These are phyloP conservation scores for Hymenoscyphus albidus DNA, from an alignment of 2,329 filamentous ascomycete species.

Conservation along the genomic window DNA sequence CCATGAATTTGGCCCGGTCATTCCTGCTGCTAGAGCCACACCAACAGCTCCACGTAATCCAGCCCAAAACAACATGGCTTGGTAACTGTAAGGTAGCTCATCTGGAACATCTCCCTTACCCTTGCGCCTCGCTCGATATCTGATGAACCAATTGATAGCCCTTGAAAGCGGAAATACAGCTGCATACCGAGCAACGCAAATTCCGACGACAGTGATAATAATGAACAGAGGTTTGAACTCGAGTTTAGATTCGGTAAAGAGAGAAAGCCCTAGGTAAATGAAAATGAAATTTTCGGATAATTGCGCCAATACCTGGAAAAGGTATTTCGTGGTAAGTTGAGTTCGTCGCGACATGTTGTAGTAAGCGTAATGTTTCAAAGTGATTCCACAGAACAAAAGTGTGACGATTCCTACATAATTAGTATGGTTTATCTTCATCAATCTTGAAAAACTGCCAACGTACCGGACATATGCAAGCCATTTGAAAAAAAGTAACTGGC, in stretches of 20 bases:
- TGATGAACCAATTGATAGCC: constrained; percentile 88
- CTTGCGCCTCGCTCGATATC: constrained; percentile 74
- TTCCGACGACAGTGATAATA: constrained; percentile 84
- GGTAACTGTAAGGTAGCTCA: constrained; percentile 90
- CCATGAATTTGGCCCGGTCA: constrained; percentile 76
- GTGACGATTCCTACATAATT: constrained; percentile 68
- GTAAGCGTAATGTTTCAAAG: constrained; percentile 97
- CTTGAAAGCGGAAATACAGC: constrained; percentile 91
- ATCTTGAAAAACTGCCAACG: constrained; percentile 33
- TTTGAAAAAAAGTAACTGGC: constrained; percentile 98
- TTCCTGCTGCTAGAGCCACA: constrained; percentile 85
- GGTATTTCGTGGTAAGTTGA: constrained; percentile 95
- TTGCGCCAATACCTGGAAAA: constrained; percentile 92
- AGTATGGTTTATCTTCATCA: not conserved
- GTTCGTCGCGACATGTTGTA: constrained; percentile 99
- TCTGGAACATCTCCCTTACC: constrained; percentile 70
- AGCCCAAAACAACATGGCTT: constrained; percentile 99
- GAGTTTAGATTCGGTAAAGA: constrained; percentile 86
- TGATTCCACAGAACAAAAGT: constrained; percentile 95
- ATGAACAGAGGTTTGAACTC: constrained; percentile 95
- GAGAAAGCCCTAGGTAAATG: constrained; percentile 91
- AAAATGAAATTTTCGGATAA: constrained; percentile 99
- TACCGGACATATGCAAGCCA: constrained; percentile 92
- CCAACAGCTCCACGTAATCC: constrained; percentile 93
- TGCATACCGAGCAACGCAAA: constrained; percentile 87